These are phyloP conservation scores for Prunella vulgaris DNA, from an alignment of 257 asterid species.

Conservation along the genomic window DNA sequence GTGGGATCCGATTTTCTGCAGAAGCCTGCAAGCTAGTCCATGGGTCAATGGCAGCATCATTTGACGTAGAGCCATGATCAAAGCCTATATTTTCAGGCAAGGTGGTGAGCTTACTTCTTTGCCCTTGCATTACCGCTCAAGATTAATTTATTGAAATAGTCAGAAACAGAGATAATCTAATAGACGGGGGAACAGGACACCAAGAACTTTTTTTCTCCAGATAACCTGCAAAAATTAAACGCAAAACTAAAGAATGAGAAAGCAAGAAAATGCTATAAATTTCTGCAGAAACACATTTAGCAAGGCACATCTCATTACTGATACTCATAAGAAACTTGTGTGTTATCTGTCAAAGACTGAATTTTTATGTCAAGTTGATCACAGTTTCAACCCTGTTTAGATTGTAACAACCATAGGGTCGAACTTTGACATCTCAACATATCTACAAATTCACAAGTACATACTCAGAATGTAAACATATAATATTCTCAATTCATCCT, in stretches of 20 bases:
- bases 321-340: neutral
- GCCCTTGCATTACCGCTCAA: slow-evolving; percentile 78
- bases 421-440: neutral
- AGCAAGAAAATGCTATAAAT: neutral
- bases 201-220: slow-evolving; percentile 25
- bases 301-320: neutral
- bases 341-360: neutral
- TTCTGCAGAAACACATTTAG: neutral
- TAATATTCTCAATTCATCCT: too few relatives aligned
- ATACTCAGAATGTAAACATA: neutral
- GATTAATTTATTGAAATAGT: slow-evolving; percentile 20
- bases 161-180: slow-evolving; percentile 4
- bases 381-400: too few relatives aligned
- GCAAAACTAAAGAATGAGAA: slow-evolving; percentile 3
- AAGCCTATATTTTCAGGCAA: slow-evolving; percentile 65
- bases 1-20: slow-evolving; percentile 42
- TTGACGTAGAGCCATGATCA: slow-evolving; percentile 59
- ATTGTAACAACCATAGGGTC: neutral
- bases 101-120: slow-evolving; percentile 55
- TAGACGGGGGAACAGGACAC: slow-evolving; percentile 12
- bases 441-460: neutral
- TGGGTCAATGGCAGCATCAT: slow-evolving; percentile 53
- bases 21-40: slow-evolving; percentile 62
- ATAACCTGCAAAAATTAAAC: slow-evolving; percentile 57
- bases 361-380: too few relatives aligned